Percentiles rank a stretch among this genome's conserved stretches.
These are phyloP conservation scores for Diaporthe citriasiana DNA, from an alignment of 2,329 filamentous ascomycete species.

Conservation along the genomic window DNA sequence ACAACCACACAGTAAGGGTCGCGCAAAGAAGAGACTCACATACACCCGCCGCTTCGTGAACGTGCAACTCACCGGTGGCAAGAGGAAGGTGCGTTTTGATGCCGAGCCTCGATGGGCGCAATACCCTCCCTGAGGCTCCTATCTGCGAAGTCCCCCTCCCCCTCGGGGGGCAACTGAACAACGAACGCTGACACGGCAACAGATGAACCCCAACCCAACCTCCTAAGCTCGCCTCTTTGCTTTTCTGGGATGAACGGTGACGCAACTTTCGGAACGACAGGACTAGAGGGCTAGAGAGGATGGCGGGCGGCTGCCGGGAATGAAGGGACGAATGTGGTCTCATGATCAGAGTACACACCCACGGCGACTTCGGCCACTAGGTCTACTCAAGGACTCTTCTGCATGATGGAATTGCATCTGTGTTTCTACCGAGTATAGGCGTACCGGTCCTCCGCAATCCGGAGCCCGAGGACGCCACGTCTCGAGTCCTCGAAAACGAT, in stretches of 20 bases:
- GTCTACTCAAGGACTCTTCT: slow-evolving; percentile 29
- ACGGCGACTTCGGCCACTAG: slow-evolving; percentile 37
- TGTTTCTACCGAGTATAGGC: slow-evolving; percentile 41
- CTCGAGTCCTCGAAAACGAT: slow-evolving; percentile 41
- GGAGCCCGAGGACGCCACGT: slow-evolving; percentile 41
- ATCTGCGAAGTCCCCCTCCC: neutral
- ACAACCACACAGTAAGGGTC: slow-evolving; percentile 74
- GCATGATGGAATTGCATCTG: slow-evolving; percentile 41
- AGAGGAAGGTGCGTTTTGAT: slow-evolving; percentile 83
- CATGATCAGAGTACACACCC: slow-evolving; percentile 21
- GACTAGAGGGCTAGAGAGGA: slow-evolving; percentile 39
- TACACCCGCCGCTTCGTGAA: slow-evolving; percentile 98
- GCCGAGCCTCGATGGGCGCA: neutral
- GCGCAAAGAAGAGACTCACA: slow-evolving; percentile 93
- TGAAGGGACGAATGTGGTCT: slow-evolving; percentile 39
- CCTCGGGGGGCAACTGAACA: neutral
- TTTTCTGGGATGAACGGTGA: slow-evolving; percentile 40
- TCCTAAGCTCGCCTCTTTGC: slow-evolving; percentile 40
- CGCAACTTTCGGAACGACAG: slow-evolving; percentile 37
- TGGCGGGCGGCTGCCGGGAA: slow-evolving; percentile 32
- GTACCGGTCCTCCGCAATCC: slow-evolving; percentile 37
- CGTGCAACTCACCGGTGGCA: slow-evolving; percentile 95
- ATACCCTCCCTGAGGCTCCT: neutral
- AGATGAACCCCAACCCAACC: slow-evolving; percentile 45
- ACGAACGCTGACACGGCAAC: slow-evolving; percentile 33